phyloP scores from a whole-genome alignment of 2,329 filamentous ascomycete genomes.

The Pezicula radicicola region DNA sequence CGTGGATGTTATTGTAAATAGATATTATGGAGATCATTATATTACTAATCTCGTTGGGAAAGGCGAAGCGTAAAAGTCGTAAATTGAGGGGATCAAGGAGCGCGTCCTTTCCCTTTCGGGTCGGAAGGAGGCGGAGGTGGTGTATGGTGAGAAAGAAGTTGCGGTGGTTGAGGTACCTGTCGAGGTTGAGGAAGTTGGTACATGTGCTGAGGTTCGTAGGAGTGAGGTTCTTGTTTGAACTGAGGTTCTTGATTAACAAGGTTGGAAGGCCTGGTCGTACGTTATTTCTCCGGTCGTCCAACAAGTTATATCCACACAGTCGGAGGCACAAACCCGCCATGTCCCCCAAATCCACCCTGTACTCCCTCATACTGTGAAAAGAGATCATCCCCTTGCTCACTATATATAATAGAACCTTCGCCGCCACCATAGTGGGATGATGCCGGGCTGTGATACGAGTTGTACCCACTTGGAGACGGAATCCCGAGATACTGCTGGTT shows the following conservation, averaged over 20 bases:
- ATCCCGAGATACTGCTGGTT: conserved; percentile 58
- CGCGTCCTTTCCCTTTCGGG: conserved; percentile 23
- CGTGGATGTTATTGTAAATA: conserved; percentile 1
- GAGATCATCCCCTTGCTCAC: conserved; percentile 53
- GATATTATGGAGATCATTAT: conserved; percentile 1
- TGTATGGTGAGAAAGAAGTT: conserved; percentile 16
- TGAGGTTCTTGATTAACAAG: conserved; percentile 24
- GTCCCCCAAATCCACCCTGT: conserved; percentile 23
- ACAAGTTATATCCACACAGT: conserved; percentile 30
- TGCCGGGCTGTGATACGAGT: conserved; percentile 54
- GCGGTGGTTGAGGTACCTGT: conserved; percentile 10
- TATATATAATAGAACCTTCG: conserved; percentile 60
- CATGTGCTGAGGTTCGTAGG: conserved; percentile 14
- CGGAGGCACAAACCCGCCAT: conserved; percentile 32
- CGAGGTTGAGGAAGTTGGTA: conserved; percentile 14
- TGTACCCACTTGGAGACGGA: conserved; percentile 55
- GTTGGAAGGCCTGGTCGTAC: conserved; percentile 27
- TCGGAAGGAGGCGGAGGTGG: conserved; percentile 21
- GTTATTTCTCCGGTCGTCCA: conserved; percentile 25
- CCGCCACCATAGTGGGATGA: conserved; percentile 54
- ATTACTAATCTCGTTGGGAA: not conserved
- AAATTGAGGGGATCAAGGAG: conserved; percentile 20
- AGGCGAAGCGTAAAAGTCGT: conserved; percentile 3
- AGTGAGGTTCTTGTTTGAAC: conserved; percentile 16
- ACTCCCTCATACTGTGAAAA: conserved; percentile 30